Base-by-base conservation (phyloP, 371 early-diverging fungal genomes). In the Lichtheimia ramosa region DNA sequence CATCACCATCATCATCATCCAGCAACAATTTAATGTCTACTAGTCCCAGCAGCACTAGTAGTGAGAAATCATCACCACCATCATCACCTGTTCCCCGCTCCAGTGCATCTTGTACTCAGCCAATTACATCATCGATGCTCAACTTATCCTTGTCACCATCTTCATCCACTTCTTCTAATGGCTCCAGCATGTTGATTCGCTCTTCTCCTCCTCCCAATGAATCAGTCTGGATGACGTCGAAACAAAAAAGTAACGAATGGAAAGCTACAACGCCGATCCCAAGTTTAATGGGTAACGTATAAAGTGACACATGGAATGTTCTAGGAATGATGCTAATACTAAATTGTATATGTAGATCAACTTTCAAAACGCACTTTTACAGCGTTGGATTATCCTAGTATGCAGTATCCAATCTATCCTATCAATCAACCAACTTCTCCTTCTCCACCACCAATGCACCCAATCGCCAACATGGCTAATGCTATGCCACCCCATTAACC, bases 231-330 rank as follows among this genome's bases (percentile, higher is more conserved):
- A 21, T 21, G 53, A 34, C 21, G 39, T 15, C 53, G 34, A 53
- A 25, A 27, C 21, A 53, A 25, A 53, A 25, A 39, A 39, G 53
- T 28, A 53, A 25, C 10, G 66, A 69, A 27, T 69, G 66, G 70
- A 65, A 64, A 59, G 41, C 50, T 39, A 34, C 59, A 58, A 34
- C 63, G 18, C 42, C 62, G 13, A 52, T 77, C 61, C 77, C 77
- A 28, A 77, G 77, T 55, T 55, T 77, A 42, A 77, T 71, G 71
- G 77, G 74, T 77, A n/a, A 73, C 65, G 41, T n/a, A 54, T 25
- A 23, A 34, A 12, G 10, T 43, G 28, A 14, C 21, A 42, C 34
- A 34, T 34, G 34, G 34, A 8, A 34, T 8, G 6, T 8, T 39
- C 8, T 13, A 24, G 48, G 51, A 50, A 39, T 14, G 46, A 48